These are phyloP conservation scores for maize (Zea mays) DNA, from an alignment of 176 grass and related monocot species.

Conservation along the genomic window Zm-B73-REFERENCE-NAM-5.0 NC_050101.1:106991501-106992000, in stretches of 20 bases:
- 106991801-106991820: no score
- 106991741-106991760: background rate
- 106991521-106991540: background rate
- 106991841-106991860: background rate
- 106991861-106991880: background rate
- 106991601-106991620: background rate
- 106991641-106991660: background rate
- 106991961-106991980: background rate
- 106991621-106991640: background rate
- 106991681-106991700: background rate
- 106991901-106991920: background rate
- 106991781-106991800: background rate
- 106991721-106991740: background rate
- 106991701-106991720: background rate
- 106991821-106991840: background rate
- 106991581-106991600: background rate
- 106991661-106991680: background rate
- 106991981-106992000: background rate
- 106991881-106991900: background rate
- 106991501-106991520: background rate
- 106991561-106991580: background rate
- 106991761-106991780: background rate
- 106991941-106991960: background rate
- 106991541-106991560: slow-evolving; percentile 2
- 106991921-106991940: background rate